Evolutionary conservation across 2,329 filamentous ascomycete genomes (phyloP).

Genomic region (Sporothrix pallida): DNA sequence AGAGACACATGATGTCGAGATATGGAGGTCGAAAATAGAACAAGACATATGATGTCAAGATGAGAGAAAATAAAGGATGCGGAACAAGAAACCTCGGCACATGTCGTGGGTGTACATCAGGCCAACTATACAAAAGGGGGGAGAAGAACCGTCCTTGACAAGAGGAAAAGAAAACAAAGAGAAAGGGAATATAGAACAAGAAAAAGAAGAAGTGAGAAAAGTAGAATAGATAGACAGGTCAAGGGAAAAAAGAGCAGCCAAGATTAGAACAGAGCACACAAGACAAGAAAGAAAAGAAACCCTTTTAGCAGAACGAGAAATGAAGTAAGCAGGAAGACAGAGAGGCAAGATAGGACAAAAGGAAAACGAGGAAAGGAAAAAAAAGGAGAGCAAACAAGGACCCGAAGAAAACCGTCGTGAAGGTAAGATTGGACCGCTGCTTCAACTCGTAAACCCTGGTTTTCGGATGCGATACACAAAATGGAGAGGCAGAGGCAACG

Average conservation of each 20-base stretch:
- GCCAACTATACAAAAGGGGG: constrained; percentile 25
- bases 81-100: not conserved
- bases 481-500: not conserved
- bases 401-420: constrained; percentile 14
- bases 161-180: not conserved
- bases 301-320: constrained; percentile 16
- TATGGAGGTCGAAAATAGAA: not conserved
- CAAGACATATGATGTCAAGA: not conserved
- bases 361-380: not conserved
- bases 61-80: not conserved
- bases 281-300: not conserved
- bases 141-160: not conserved
- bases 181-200: constrained; percentile 34
- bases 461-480: not conserved
- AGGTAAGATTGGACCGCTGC: constrained; percentile 16
- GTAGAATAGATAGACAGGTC: constrained; percentile 1
- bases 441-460: constrained; percentile 13
- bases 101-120: constrained; percentile 8
- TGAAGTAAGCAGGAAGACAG: not conserved
- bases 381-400: constrained; percentile 26
- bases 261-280: constrained; percentile 19
- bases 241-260: constrained; percentile 5
- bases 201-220: constrained; percentile 1
- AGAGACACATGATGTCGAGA: not conserved
- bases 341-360: not conserved